Conservation (phyloP, 2,329 filamentous ascomycete genomes). For the Cladophialophora exuberans region DNA sequence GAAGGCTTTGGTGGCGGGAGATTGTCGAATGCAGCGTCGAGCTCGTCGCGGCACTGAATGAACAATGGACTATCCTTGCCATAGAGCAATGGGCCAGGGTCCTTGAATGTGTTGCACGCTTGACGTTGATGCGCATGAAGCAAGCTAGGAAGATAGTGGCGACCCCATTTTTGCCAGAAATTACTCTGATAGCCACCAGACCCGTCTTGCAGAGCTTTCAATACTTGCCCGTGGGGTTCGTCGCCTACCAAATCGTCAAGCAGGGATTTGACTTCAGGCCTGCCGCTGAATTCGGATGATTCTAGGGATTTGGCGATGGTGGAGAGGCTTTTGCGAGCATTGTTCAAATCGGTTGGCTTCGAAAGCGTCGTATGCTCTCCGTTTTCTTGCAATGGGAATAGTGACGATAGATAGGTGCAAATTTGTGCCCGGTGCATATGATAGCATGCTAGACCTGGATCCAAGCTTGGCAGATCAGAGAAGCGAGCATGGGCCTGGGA, state of each 20-base stretch:
- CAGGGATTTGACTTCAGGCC: conserved; percentile 37
- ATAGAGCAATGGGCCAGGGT: conserved; percentile 61
- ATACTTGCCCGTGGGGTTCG: conserved; percentile 38
- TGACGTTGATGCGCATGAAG: conserved; percentile 61
- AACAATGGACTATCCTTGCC: conserved; percentile 58
- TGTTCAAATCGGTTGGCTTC: not conserved
- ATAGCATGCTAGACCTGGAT: conserved; percentile 44
- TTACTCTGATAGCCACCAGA: too few relatives aligned
- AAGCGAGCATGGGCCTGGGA: conserved; percentile 1
- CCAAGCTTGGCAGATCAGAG: conserved; percentile 10
- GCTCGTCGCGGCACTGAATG: conserved; percentile 50
- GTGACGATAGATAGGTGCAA: conserved; percentile 53
- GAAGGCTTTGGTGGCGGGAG: conserved; percentile 36
- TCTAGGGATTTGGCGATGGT: conserved; percentile 9
- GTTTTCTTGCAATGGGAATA: conserved; percentile 46
- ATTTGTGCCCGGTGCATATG: conserved; percentile 57
- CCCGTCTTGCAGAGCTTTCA: conserved; percentile 16
- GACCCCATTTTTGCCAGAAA: conserved; percentile 58
- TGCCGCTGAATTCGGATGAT: conserved; percentile 6
- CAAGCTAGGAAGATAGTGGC: conserved; percentile 61
- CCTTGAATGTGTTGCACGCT: conserved; percentile 65
- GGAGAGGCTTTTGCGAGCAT: conserved; percentile 9
- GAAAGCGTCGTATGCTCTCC: conserved; percentile 42
- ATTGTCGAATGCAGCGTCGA: conserved; percentile 50
- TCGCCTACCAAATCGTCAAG: conserved; percentile 53